A percentile compares a stretch with the other conserved stretches of the same genome.
These are phyloP conservation scores for Chlorella sp. DNA, from an alignment of 139 green algal genomes.

Conservation along the genomic window DNA sequence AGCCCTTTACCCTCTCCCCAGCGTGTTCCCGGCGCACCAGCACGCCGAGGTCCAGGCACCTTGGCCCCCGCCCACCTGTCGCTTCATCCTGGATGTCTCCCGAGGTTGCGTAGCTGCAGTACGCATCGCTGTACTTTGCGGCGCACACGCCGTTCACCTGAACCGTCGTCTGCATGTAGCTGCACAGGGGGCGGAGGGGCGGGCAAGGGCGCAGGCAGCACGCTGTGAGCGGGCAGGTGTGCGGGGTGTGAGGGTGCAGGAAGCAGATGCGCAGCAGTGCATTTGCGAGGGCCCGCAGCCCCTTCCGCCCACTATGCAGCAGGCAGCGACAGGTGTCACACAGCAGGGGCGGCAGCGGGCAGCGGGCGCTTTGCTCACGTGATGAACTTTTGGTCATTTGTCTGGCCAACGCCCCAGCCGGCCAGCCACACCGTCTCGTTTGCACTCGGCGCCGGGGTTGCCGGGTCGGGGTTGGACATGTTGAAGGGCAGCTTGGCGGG, in stretches of 20 bases:
- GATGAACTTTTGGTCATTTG: not conserved
- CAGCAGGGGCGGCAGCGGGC: too few species aligned
- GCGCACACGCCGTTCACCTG: not conserved
- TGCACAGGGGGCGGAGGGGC: not conserved
- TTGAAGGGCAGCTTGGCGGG: conserved; percentile 1
- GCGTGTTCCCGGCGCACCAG: too few species aligned
- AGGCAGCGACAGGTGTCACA: too few species aligned
- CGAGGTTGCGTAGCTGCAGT: not conserved
- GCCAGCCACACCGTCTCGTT: not conserved
- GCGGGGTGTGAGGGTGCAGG: too few species aligned
- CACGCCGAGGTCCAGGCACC: too few species aligned
- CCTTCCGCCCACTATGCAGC: too few species aligned
- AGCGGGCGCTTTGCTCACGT: not conserved
- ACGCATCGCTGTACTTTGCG: not conserved
- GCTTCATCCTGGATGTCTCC: not conserved
- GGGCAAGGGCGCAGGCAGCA: not conserved
- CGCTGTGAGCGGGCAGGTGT: not conserved
- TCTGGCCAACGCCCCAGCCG: not conserved
- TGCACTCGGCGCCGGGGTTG: not conserved
- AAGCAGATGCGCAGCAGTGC: too few species aligned
- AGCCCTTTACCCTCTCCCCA: not conserved
- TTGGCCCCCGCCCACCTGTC: not conserved
- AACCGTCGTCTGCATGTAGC: not conserved
- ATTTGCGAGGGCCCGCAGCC: not conserved
- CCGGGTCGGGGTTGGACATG: not conserved